These are phyloP conservation scores for Detonula confervacea DNA, from an alignment of 352 stramenopile genomes.

Conservation along the genomic window DNA sequence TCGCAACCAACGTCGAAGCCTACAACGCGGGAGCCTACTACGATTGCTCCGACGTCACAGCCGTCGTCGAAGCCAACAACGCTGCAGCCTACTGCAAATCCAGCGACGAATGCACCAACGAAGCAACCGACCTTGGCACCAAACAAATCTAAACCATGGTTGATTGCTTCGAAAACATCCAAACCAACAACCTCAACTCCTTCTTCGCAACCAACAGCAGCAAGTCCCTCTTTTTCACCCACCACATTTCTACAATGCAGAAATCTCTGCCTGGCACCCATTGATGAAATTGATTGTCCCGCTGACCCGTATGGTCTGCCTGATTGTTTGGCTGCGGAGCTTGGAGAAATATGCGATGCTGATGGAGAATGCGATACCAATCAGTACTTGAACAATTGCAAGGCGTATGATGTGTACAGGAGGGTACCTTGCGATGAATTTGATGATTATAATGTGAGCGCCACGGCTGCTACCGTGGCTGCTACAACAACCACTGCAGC, in stretches of 20 bases:
- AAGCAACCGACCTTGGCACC: background rate
- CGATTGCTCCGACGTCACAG: background rate
- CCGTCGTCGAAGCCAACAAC: background rate
- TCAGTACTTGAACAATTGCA: constrained; percentile 41
- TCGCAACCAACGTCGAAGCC: constrained; percentile 2
- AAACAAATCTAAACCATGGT: background rate
- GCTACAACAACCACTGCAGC: too few relatives aligned
- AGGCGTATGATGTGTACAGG: constrained; percentile 35
- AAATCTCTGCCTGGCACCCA: constrained; percentile 33
- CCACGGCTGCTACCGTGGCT: too few relatives aligned
- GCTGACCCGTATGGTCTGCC: background rate
- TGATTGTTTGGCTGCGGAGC: constrained; percentile 20
- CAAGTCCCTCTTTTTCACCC: background rate
- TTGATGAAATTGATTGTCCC: constrained; percentile 24
- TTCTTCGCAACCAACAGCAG: background rate
- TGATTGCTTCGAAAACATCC: too few relatives aligned
- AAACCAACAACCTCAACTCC: background rate
- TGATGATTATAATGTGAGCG: too few relatives aligned
- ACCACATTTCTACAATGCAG: constrained; percentile 11
- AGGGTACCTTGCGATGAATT: constrained; percentile 25
- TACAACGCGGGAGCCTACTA: background rate
- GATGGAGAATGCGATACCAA: constrained; percentile 45
- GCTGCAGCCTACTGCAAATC: too few relatives aligned
- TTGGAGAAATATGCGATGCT: constrained; percentile 34
- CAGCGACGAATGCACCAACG: background rate